Evolutionary conservation across 495 filamentous ascomycete genomes (phyloP), one percentile per base, ranked within the genome.

Genomic region (Cladorrhinum samala): DNA sequence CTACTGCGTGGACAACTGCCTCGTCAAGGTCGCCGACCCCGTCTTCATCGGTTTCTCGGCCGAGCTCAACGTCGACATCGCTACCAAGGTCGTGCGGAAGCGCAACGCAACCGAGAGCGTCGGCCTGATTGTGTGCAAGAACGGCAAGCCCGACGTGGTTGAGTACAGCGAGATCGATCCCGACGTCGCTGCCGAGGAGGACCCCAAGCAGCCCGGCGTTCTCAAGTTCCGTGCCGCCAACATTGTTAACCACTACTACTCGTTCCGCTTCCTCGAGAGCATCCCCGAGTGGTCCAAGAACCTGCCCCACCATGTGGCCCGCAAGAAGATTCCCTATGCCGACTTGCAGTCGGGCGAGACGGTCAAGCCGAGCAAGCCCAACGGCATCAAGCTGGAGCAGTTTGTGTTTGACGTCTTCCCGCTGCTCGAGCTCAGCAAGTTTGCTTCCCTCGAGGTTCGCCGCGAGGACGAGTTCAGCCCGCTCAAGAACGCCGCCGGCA

Each of bases 211-310:
- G 62, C 77, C 79, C 1, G 83, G 82, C 41, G 75, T 97, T 48
- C 81, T 99, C 65, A 95, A 89, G 73, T 96, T 95, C 84, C 85
- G 93, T 40, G 92, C 93, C 46, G 93, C 91, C 57, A 99, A 99
- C 74, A 99, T 99, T 55, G 93, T 99, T 72, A 99, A 99, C 79
- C 93, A 99, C 77, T 99, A 96, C 80, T 99, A 99, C 77, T 91
- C 87, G 30, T 94, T 90, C 78, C 75, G 81, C 52, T 99, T 96
- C 77, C 78, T 99, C 46, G 87, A 95, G 67, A 84, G 80, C 40
- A 95, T 97, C 59, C 89, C 92, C 46, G 76, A 83, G 59, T 95
- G 86, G 85, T 81, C 82, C 17, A 83, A 92, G 72, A 80, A 81
- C 58, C 79, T 99, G 24, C 93, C 92, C 2, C 94, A 96, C 66